phyloP scores from a whole-genome alignment of 2,329 filamentous ascomycete species.

The Ceratocystis albifundus region DNA sequence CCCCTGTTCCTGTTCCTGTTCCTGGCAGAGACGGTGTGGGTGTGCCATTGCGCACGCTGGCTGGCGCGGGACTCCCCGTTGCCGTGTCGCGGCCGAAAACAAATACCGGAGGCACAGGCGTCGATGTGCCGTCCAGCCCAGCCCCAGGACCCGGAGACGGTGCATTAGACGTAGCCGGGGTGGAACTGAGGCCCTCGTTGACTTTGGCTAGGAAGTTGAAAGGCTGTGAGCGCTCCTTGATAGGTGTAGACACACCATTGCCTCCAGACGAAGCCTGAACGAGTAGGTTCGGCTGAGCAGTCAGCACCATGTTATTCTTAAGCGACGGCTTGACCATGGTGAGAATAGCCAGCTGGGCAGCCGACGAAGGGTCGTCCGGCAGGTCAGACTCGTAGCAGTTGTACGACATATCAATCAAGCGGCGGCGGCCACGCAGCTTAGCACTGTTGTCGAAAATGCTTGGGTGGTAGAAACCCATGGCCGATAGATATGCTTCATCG shows the following conservation, averaged over 20 bases:
- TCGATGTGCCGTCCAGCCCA: slow-evolving; percentile 57
- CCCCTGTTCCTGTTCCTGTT: no score
- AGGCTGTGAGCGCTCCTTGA: slow-evolving; percentile 52
- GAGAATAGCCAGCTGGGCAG: slow-evolving; percentile 63
- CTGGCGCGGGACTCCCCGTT: slow-evolving; percentile 43
- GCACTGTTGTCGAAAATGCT: slow-evolving; percentile 69
- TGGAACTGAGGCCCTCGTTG: slow-evolving; percentile 60
- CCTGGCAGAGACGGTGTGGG: slow-evolving; percentile 30
- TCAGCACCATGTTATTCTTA: slow-evolving; percentile 27
- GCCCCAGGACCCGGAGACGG: slow-evolving; percentile 77
- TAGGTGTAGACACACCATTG: slow-evolving; percentile 45
- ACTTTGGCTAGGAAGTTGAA: slow-evolving; percentile 57
- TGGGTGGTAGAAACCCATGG: slow-evolving; percentile 89
- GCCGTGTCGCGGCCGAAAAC: slow-evolving; percentile 39
- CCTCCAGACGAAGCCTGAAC: slow-evolving; percentile 30
- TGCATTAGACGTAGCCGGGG: slow-evolving; percentile 73
- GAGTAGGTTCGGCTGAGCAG: slow-evolving; percentile 35
- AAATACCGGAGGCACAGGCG: slow-evolving; percentile 47
- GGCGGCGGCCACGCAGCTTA: slow-evolving; percentile 70
- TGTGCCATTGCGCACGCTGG: slow-evolving; percentile 40
- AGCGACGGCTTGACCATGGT: slow-evolving; percentile 50
- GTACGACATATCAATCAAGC: slow-evolving; percentile 73
- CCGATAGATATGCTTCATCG: slow-evolving; percentile 87
- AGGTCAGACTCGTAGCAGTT: slow-evolving; percentile 83
- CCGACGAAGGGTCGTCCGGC: slow-evolving; percentile 79